phyloP scores from a whole-genome alignment of 257 asterid genomes.

The Osmanthus fragrans region DNA sequence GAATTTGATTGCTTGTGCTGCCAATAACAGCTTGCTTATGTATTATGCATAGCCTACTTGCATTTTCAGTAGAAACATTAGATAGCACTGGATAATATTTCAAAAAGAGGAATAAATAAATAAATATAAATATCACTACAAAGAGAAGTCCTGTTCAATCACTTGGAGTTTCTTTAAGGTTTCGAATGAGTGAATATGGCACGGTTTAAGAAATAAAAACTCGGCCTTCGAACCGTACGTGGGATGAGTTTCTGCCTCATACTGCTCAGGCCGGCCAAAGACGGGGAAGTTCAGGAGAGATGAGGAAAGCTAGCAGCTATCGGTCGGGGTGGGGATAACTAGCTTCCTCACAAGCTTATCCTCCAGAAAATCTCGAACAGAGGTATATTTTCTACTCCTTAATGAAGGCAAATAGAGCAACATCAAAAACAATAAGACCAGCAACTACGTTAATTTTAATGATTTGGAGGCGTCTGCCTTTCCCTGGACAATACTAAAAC shows the following conservation, averaged over 20 bases:
- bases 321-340: too few species aligned
- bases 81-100: background rate
- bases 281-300: too few species aligned
- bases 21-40: constrained; percentile 55
- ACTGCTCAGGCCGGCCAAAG: too few species aligned
- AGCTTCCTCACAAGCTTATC: too few species aligned
- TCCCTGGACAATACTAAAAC: background rate
- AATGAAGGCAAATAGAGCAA: background rate
- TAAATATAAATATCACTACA: too few species aligned
- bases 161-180: background rate
- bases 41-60: constrained; percentile 31
- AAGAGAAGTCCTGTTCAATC: background rate
- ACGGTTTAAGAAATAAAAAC: background rate
- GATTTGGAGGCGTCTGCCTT: background rate
- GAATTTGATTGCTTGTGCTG: constrained; percentile 68
- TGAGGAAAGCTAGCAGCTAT: too few species aligned
- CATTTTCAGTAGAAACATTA: too few species aligned
- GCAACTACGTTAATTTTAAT: constrained; percentile 12
- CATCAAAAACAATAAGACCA: background rate
- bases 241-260: too few species aligned
- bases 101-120: background rate
- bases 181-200: background rate
- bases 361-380: too few species aligned
- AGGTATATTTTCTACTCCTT: too few species aligned
- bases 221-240: too few species aligned